Evolutionary conservation across 2,329 filamentous ascomycete species (phyloP).

Genomic region (Drechslerella stenobrocha): DNA sequence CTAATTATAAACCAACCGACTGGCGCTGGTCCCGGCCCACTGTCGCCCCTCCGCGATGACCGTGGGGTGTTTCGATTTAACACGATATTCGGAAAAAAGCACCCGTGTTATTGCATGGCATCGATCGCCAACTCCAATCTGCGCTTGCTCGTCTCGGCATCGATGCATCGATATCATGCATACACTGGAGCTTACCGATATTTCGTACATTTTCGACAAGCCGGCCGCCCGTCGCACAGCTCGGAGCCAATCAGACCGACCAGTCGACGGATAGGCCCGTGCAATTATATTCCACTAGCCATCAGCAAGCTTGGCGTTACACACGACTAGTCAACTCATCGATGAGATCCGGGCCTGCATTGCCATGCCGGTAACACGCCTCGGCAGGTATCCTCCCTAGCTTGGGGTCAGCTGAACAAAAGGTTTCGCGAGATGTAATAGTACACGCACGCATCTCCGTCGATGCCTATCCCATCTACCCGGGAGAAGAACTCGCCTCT

Average conservation of each 20-base stretch:
- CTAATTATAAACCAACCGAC: too few species aligned
- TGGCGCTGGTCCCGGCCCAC: too few species aligned
- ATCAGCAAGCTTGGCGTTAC: too few species aligned
- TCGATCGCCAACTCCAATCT: slow-evolving; percentile 35
- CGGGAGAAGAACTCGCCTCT: slow-evolving; percentile 37
- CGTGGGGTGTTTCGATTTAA: background rate
- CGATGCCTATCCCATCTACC: slow-evolving; percentile 23
- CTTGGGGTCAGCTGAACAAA: slow-evolving; percentile 37
- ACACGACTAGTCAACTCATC: too few species aligned
- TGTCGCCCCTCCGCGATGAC: too few species aligned
- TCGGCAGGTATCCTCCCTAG: slow-evolving; percentile 10
- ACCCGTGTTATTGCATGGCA: slow-evolving; percentile 25
- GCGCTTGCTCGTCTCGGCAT: background rate
- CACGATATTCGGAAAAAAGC: slow-evolving; percentile 33
- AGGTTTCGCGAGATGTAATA: slow-evolving; percentile 2
- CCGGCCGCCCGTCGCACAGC: too few species aligned
- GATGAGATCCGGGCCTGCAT: too few species aligned
- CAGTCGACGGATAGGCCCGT: too few species aligned
- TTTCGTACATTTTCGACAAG: too few species aligned
- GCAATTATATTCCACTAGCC: too few species aligned
- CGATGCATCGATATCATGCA: background rate
- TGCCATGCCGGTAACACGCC: background rate
- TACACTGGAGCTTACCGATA: background rate
- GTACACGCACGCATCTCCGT: background rate
- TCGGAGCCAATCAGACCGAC: too few species aligned